Evolutionary conservation across 331 rosid genomes (phyloP).

Genomic region (Quercus lobata): DNA sequence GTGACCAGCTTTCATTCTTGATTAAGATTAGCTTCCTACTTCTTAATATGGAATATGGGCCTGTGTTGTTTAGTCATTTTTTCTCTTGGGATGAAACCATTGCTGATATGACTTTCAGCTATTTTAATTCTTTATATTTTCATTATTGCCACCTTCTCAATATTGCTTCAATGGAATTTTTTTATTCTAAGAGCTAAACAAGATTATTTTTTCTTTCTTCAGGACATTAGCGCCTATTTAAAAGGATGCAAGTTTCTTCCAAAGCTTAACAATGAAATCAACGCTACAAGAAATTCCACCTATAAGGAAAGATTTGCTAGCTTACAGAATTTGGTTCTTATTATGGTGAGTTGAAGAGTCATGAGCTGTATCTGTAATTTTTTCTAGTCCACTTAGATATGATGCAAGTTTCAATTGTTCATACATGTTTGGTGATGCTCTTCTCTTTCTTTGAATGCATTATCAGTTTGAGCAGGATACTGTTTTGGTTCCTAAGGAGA

Average conservation of each 20-base stretch:
- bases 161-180: background rate
- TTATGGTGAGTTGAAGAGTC: constrained; percentile 57
- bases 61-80: background rate
- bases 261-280: constrained; percentile 67
- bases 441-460: background rate
- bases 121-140: background rate
- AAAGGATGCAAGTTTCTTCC: constrained; percentile 74
- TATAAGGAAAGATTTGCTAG: constrained; percentile 70
- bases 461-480: constrained; percentile 62
- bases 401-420: background rate
- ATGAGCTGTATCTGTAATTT: constrained; percentile 4
- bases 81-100: background rate
- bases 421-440: background rate
- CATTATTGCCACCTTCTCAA: background rate
- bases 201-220: constrained; percentile 12
- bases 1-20: background rate
- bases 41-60: background rate
- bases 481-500: constrained; percentile 66
- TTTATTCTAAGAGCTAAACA: background rate
- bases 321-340: constrained; percentile 59
- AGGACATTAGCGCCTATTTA: constrained; percentile 58
- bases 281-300: constrained; percentile 43
- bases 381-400: background rate
- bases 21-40: background rate
- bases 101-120: background rate